Evolutionary conservation across 495 filamentous ascomycete species (phyloP).

Genomic region (Pyrenula massariospora): DNA sequence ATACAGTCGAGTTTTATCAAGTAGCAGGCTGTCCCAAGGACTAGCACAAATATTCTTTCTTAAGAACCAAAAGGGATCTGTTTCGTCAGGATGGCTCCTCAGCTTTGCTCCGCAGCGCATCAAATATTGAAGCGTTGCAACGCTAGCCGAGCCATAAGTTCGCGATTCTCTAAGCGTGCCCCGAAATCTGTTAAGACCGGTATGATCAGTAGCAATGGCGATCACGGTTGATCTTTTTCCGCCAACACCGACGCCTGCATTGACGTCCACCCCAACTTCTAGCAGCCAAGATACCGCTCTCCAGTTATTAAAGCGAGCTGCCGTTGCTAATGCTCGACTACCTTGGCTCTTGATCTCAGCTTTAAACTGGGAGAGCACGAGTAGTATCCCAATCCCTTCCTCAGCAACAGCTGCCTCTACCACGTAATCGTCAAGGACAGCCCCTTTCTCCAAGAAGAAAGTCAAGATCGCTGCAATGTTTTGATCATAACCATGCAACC

Average conservation of each 20-base stretch:
- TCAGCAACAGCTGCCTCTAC: not conserved
- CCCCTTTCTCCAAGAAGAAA: not conserved
- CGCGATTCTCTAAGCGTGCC: not conserved
- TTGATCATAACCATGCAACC: not conserved
- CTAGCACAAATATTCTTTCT: not conserved
- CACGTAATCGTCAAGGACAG: not conserved
- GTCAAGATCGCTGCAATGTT: not conserved
- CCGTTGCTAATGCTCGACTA: conserved; percentile 2
- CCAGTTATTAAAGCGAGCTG: conserved; percentile 7
- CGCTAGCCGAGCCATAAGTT: conserved; percentile 1
- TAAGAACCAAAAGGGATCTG: conserved; percentile 1
- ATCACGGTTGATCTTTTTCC: not conserved
- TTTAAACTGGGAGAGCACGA: not conserved
- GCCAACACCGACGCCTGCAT: not conserved
- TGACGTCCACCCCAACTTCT: conserved; percentile 9
- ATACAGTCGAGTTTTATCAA: not conserved
- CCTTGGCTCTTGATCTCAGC: conserved; percentile 1
- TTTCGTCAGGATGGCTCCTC: conserved; percentile 2
- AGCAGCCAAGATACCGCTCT: conserved; percentile 9
- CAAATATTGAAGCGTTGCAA: conserved; percentile 7
- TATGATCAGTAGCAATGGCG: not conserved
- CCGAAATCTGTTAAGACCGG: not conserved
- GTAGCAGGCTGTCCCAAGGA: not conserved
- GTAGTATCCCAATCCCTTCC: not conserved
- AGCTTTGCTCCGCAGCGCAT: conserved; percentile 6